These are phyloP conservation scores for Dalbergia oliveri DNA, from an alignment of 306 rosid species.

Conservation along the genomic window DNA sequence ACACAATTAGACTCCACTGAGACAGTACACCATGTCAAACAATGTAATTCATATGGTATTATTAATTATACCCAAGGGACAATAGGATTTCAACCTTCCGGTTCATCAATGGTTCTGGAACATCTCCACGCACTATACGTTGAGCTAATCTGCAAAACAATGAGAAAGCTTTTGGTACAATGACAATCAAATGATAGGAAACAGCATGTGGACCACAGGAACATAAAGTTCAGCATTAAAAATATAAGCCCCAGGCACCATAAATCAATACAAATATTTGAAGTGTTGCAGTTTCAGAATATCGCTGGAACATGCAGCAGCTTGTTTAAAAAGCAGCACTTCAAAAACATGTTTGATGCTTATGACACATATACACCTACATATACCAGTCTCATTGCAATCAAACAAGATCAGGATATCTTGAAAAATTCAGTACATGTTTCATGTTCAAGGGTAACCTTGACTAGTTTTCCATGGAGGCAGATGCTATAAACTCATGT, in stretches of 20 bases:
- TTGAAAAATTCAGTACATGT: conserved; percentile 1
- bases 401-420: not conserved
- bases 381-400: conserved; percentile 8
- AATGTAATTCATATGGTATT: not conserved
- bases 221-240: conserved; percentile 7
- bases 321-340: conserved; percentile 17
- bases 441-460: conserved; percentile 17
- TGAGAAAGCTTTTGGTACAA: conserved; percentile 12
- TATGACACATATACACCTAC: not conserved
- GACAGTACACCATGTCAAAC: conserved; percentile 20
- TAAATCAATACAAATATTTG: conserved; percentile 11
- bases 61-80: conserved; percentile 30
- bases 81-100: conserved; percentile 67
- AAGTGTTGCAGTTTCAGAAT: conserved; percentile 29
- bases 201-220: conserved; percentile 21
- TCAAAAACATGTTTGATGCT: not conserved
- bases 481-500: conserved; percentile 4
- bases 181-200: conserved; percentile 19
- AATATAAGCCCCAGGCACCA: not conserved
- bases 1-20: conserved; percentile 18
- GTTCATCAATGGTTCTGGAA: conserved; percentile 93
- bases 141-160: conserved; percentile 86
- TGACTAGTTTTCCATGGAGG: conserved; percentile 40
- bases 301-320: conserved; percentile 25
- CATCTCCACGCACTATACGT: conserved; percentile 96